Percentiles rank a stretch among this genome's conserved stretches.
These are phyloP conservation scores for Backusella westeae DNA, from an alignment of 192 early-diverging fungal genomes.

Conservation along the genomic window DNA sequence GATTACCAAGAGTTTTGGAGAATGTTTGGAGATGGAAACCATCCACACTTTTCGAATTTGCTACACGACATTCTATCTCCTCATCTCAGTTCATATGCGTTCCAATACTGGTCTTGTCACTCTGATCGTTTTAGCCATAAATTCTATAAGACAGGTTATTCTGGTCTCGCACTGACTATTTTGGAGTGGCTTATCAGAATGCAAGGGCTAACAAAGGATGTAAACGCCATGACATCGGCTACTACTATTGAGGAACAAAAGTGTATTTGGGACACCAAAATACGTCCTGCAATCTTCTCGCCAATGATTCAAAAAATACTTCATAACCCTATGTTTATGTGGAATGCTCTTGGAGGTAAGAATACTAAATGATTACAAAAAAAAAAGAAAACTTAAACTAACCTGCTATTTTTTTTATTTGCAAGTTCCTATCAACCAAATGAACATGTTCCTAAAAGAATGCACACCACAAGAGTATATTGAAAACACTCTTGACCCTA, in stretches of 20 bases:
- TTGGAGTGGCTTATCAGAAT: slow-evolving; percentile 60
- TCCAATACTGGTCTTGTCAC: slow-evolving; percentile 80
- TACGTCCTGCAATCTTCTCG: slow-evolving; percentile 63
- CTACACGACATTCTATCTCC: slow-evolving; percentile 71
- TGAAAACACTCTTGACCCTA: slow-evolving; percentile 81
- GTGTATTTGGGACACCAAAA: slow-evolving; percentile 59
- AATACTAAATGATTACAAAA: not conserved
- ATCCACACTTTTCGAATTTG: slow-evolving; percentile 57
- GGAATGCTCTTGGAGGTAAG: slow-evolving; percentile 71
- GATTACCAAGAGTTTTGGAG: slow-evolving; percentile 70
- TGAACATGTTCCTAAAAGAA: slow-evolving; percentile 81
- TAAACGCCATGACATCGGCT: slow-evolving; percentile 55
- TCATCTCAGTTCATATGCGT: slow-evolving; percentile 63
- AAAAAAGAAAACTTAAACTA: not conserved
- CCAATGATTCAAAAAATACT: slow-evolving; percentile 62
- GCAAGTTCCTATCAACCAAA: slow-evolving; percentile 77
- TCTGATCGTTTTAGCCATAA: slow-evolving; percentile 53
- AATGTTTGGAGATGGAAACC: slow-evolving; percentile 73
- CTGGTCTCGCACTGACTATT: slow-evolving; percentile 71
- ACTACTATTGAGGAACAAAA: slow-evolving; percentile 59
- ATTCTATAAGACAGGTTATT: slow-evolving; percentile 83
- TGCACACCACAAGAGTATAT: slow-evolving; percentile 76
- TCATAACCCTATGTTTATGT: slow-evolving; percentile 80
- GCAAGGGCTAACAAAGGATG: slow-evolving; percentile 52
- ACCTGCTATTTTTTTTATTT: not conserved